Base-by-base conservation (phyloP, 2,329 filamentous ascomycete species). In the Arthrobotrys iridis region DNA sequence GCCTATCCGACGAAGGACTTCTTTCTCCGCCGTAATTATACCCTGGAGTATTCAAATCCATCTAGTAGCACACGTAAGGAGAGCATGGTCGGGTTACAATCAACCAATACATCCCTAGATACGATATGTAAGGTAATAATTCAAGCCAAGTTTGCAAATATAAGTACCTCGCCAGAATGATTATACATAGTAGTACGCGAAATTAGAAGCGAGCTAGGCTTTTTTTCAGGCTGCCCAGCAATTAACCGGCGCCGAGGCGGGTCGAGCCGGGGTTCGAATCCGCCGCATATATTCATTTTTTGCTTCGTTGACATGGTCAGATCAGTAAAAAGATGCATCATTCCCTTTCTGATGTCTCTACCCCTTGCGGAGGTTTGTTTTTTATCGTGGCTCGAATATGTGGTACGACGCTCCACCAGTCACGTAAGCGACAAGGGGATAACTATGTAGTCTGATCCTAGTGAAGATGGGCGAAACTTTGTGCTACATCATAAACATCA, bases 191-290 rank as follows among this genome's bases (percentile, higher is more conserved):
- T 24, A 37, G 30, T 37, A 55, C 28, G 50, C 50, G 50, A 55
- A 15, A 37, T 11, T 18, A 37, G 50, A 55, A 55, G 50, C 50
- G 50, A 55, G 30, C 3, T 22, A 52, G n/a, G n/a, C n/a, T n/a
- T n/a, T n/a, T n/a, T 52, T 11, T 24, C 50, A 55, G 26, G 50
- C 28, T 6, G 24, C 8, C 7, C 50, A 55, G 24, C n/a, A 46
- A 59, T 67, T 67, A 67, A 26, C 63, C 63, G 63, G 50, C 18
- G 63, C 63, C 63, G 63, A 67, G 63, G 40, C 63, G 63, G 63
- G 37, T 67, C 37, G 4, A 18, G 7, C 63, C 30, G 22, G 63
- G 63, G 40, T 67, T 26, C 40, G 45, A 41, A 58, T 58, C 63
- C 63, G 63, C 40, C 40, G 63, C 40, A 33, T 57, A 48, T 58